Conservation (phyloP, 192 early-diverging fungal species). For the Powellomyces hirtus region DNA sequence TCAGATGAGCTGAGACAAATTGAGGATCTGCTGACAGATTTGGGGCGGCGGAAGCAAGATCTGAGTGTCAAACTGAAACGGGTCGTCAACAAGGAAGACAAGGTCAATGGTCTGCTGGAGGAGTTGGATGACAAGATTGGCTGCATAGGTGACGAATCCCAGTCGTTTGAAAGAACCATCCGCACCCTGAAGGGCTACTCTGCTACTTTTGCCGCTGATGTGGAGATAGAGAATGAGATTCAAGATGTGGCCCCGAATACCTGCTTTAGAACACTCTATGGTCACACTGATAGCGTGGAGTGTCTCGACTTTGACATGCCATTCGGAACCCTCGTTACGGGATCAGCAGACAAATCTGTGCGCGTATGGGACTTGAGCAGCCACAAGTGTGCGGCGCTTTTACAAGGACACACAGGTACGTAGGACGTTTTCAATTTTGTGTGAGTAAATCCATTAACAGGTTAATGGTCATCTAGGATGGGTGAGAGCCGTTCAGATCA, state of each 20-base stretch:
- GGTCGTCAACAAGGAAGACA: constrained; percentile 32
- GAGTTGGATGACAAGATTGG: constrained; percentile 36
- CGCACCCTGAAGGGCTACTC: constrained; percentile 32
- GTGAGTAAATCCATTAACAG: neutral
- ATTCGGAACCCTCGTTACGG: constrained; percentile 41
- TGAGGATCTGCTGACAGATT: constrained; percentile 38
- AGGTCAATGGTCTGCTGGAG: constrained; percentile 27
- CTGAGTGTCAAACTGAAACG: constrained; percentile 26
- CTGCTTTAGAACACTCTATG: constrained; percentile 38
- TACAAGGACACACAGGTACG: constrained; percentile 39
- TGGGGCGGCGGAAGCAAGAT: constrained; percentile 29
- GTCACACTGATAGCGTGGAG: constrained; percentile 45
- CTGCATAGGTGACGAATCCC: constrained; percentile 39
- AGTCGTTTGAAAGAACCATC: constrained; percentile 29
- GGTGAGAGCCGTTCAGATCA: constrained; percentile 36
- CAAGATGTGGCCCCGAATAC: constrained; percentile 22
- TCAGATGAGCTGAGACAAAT: constrained; percentile 38
- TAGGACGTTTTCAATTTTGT: no score
- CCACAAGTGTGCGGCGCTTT: constrained; percentile 32
- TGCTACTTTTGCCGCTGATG: constrained; percentile 23
- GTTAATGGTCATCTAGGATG: constrained; percentile 21
- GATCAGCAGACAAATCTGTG: constrained; percentile 44
- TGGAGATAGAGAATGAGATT: constrained; percentile 15
- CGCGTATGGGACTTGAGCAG: constrained; percentile 46
- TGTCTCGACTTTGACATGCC: constrained; percentile 46